A percentile compares a stretch with the other conserved stretches of the same genome.
Conservation (phyloP, 2,329 filamentous ascomycete genomes). For the Diaporthe vexans region DNA sequence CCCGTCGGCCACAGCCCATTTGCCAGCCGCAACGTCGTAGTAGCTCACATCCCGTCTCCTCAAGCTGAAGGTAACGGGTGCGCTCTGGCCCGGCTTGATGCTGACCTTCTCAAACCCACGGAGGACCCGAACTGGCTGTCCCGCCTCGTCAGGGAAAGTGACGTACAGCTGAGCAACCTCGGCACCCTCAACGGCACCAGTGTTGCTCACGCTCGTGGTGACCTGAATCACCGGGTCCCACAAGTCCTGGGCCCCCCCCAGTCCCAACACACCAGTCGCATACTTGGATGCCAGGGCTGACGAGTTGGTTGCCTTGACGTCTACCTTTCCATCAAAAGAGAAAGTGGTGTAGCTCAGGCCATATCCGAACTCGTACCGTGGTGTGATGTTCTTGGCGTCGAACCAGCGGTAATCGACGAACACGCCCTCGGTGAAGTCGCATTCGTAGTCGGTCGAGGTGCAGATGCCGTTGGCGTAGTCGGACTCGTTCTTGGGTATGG, state of each 20-base stretch:
- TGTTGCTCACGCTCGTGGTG: conserved; percentile 56
- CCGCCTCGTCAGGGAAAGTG: conserved; percentile 48
- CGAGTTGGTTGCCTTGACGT: neutral
- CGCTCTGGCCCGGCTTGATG: conserved; percentile 59
- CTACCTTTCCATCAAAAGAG: neutral
- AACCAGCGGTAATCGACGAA: conserved; percentile 70
- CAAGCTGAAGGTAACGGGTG: conserved; percentile 63
- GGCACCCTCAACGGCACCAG: conserved; percentile 49
- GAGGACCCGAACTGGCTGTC: conserved; percentile 68
- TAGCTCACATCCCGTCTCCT: conserved; percentile 75
- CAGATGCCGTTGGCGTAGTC: conserved; percentile 64
- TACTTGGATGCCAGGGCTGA: conserved; percentile 1
- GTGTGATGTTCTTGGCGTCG: conserved; percentile 63
- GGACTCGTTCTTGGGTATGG: conserved; percentile 63
- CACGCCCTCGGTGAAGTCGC: conserved; percentile 37
- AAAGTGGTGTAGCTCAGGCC: conserved; percentile 51
- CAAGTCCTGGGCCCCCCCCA: conserved; percentile 48
- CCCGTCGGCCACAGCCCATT: conserved; percentile 68
- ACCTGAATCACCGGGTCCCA: conserved; percentile 59
- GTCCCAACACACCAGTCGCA: neutral
- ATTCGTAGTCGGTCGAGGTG: conserved; percentile 14
- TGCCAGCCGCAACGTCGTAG: conserved; percentile 73
- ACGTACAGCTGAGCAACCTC: conserved; percentile 47
- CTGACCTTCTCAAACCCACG: conserved; percentile 75
- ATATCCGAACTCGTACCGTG: conserved; percentile 69